Evolutionary conservation across 768 basidiomycete species (phyloP).

Genomic region (Lactarius pseudohatsudake): DNA sequence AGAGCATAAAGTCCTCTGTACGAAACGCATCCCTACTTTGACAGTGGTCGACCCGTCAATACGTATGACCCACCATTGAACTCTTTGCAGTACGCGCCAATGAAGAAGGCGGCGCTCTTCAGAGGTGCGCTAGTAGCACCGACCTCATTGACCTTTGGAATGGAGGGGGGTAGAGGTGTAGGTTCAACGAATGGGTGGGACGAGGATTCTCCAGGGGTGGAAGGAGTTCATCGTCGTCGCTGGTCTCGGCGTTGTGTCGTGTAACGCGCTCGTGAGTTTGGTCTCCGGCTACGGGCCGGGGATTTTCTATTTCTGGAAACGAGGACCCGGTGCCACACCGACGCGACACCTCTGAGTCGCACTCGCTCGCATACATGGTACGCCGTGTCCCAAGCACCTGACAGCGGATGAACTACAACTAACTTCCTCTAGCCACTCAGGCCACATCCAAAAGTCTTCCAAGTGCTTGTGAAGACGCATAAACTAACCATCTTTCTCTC

Average conservation of each 20-base stretch:
- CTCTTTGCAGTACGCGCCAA: slow-evolving; percentile 93
- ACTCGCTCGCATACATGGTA: slow-evolving; percentile 19
- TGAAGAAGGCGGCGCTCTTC: slow-evolving; percentile 96
- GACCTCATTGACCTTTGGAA: slow-evolving; percentile 84
- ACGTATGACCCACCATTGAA: slow-evolving; percentile 75
- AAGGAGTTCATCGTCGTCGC: slow-evolving; percentile 51
- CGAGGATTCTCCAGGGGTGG: slow-evolving; percentile 48
- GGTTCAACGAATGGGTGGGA: slow-evolving; percentile 58
- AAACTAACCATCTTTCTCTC: slow-evolving; percentile 65
- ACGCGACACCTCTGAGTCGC: background rate
- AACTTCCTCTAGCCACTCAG: slow-evolving; percentile 47
- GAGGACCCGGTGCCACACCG: slow-evolving; percentile 11
- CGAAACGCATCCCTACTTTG: background rate
- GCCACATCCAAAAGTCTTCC: slow-evolving; percentile 59
- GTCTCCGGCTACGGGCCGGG: slow-evolving; percentile 2
- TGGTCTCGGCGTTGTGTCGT: slow-evolving; percentile 21
- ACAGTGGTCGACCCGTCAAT: background rate
- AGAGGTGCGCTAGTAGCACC: slow-evolving; percentile 90
- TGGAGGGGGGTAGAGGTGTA: slow-evolving; percentile 59
- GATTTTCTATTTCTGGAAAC: background rate
- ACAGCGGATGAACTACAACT: background rate
- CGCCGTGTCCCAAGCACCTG: background rate
- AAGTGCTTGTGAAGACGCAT: slow-evolving; percentile 72
- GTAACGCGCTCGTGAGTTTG: background rate
- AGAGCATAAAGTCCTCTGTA: slow-evolving; percentile 94